Evolutionary conservation across 2,329 filamentous ascomycete genomes (phyloP).

Genomic region (Thermothelomyces thermophilus): DNA sequence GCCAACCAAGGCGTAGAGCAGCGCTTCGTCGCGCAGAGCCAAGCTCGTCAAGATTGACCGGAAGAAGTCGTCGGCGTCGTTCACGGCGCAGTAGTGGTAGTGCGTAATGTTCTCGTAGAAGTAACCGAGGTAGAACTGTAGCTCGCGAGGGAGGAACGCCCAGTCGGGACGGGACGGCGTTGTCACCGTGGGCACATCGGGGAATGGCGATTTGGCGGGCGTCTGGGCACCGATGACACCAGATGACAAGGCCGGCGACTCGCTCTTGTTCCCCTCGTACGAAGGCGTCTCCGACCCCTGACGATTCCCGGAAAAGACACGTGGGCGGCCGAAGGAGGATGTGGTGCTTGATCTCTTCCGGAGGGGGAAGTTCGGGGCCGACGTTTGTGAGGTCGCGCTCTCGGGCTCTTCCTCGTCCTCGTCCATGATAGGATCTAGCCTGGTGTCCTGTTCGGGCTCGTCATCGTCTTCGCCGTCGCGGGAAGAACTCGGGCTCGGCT

Average conservation of each 20-base stretch:
- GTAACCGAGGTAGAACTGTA: slow-evolving; percentile 73
- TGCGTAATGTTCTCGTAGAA: slow-evolving; percentile 70
- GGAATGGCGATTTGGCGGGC: slow-evolving; percentile 26
- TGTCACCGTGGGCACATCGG: slow-evolving; percentile 26
- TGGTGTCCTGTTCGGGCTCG: slow-evolving; percentile 38
- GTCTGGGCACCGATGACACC: slow-evolving; percentile 35
- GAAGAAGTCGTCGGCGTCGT: slow-evolving; percentile 67
- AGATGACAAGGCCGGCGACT: slow-evolving; percentile 47
- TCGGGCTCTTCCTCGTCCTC: slow-evolving; percentile 43
- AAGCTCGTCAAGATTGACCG: slow-evolving; percentile 62
- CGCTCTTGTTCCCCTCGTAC: slow-evolving; percentile 43
- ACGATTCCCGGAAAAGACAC: slow-evolving; percentile 30
- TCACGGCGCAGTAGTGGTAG: slow-evolving; percentile 75
- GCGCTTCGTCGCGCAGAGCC: slow-evolving; percentile 66
- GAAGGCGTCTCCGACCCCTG: slow-evolving; percentile 50
- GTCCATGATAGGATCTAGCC: slow-evolving; percentile 49
- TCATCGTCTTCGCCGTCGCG: slow-evolving; percentile 48
- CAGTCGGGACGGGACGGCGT: slow-evolving; percentile 38
- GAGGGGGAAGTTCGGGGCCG: slow-evolving; percentile 24
- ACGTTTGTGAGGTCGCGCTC: slow-evolving; percentile 21
- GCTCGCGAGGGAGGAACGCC: slow-evolving; percentile 57
- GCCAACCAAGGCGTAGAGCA: slow-evolving; percentile 79
- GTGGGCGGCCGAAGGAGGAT: slow-evolving; percentile 34
- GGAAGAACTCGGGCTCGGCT: slow-evolving; percentile 47
- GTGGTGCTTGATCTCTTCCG: slow-evolving; percentile 35